Percentiles rank a stretch among this genome's conserved stretches.
Conservation (phyloP, 2,329 filamentous ascomycete species). For the Aureobasidium sp. region DNA sequence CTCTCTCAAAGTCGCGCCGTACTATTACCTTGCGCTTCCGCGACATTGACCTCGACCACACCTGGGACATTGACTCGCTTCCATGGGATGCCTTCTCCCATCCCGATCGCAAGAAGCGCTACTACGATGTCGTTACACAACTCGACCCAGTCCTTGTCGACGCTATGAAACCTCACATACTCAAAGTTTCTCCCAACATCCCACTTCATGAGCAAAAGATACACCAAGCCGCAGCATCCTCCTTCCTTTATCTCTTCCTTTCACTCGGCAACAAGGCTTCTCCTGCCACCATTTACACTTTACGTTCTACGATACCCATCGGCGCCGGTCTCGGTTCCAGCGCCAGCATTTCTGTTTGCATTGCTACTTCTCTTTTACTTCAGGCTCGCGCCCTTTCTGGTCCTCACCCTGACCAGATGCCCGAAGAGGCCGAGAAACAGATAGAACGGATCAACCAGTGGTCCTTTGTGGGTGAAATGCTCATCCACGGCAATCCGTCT, state of each 20-base stretch:
- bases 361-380: slow-evolving; percentile 74
- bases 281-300: slow-evolving; percentile 76
- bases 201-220: slow-evolving; percentile 71
- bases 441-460: slow-evolving; percentile 94
- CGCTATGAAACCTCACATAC: slow-evolving; percentile 73
- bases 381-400: slow-evolving; percentile 84
- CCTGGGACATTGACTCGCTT: slow-evolving; percentile 87
- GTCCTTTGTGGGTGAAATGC: slow-evolving; percentile 96
- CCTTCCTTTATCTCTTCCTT: slow-evolving; percentile 89
- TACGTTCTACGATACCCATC: slow-evolving; percentile 90
- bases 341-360: slow-evolving; percentile 86
- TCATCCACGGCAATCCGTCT: slow-evolving; percentile 93
- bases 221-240: slow-evolving; percentile 70
- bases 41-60: slow-evolving; percentile 82
- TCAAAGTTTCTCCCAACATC: slow-evolving; percentile 58
- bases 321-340: slow-evolving; percentile 87
- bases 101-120: slow-evolving; percentile 83
- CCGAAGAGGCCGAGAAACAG: slow-evolving; percentile 79
- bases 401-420: slow-evolving; percentile 84
- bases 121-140: slow-evolving; percentile 73
- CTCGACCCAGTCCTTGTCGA: slow-evolving; percentile 77
- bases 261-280: slow-evolving; percentile 75
- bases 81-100: slow-evolving; percentile 79
- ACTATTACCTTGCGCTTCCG: slow-evolving; percentile 84
- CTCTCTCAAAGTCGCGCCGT: slow-evolving; percentile 83